phyloP scores from a whole-genome alignment of 768 basidiomycete genomes.

The Psilocybe tampanensis region DNA sequence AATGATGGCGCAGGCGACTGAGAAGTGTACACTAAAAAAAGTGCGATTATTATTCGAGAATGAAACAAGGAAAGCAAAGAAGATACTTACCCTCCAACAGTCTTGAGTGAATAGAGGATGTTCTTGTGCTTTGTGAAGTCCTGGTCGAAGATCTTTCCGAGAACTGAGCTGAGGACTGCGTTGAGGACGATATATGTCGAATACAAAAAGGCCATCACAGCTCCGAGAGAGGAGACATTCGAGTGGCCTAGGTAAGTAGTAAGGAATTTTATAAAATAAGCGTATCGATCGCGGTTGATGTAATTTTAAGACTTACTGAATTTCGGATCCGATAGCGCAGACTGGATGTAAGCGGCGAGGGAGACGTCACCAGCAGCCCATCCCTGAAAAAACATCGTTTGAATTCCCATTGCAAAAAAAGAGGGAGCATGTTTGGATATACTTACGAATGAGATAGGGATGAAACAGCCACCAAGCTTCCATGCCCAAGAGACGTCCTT shows the following conservation, averaged over 20 bases:
- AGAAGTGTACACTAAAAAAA: slow-evolving; percentile 27
- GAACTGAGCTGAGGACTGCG: slow-evolving; percentile 28
- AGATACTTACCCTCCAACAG: slow-evolving; percentile 32
- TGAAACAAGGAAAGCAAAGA: neutral
- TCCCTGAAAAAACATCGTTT: slow-evolving; percentile 21
- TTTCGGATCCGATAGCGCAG: slow-evolving; percentile 27
- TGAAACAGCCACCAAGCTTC: slow-evolving; percentile 32
- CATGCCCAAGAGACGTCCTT: slow-evolving; percentile 32
- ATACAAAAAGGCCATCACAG: slow-evolving; percentile 37
- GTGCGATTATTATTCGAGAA: neutral
- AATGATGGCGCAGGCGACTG: slow-evolving; percentile 30
- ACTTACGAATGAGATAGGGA: slow-evolving; percentile 33
- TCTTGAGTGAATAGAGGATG: slow-evolving; percentile 23
- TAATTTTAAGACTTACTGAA: slow-evolving; percentile 20
- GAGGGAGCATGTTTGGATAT: no score
- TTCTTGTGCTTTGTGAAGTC: slow-evolving; percentile 24
- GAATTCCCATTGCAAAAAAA: no score
- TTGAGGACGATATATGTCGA: slow-evolving; percentile 35
- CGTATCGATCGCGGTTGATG: no score
- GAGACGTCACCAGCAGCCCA: slow-evolving; percentile 39
- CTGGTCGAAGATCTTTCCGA: slow-evolving; percentile 33
- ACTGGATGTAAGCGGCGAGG: slow-evolving; percentile 35
- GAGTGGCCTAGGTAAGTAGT: slow-evolving; percentile 24
- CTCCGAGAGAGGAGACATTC: slow-evolving; percentile 31
- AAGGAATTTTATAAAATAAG: no score